Conservation (phyloP, 2,329 filamentous ascomycete genomes). For the Botrytis fabae region DNA sequence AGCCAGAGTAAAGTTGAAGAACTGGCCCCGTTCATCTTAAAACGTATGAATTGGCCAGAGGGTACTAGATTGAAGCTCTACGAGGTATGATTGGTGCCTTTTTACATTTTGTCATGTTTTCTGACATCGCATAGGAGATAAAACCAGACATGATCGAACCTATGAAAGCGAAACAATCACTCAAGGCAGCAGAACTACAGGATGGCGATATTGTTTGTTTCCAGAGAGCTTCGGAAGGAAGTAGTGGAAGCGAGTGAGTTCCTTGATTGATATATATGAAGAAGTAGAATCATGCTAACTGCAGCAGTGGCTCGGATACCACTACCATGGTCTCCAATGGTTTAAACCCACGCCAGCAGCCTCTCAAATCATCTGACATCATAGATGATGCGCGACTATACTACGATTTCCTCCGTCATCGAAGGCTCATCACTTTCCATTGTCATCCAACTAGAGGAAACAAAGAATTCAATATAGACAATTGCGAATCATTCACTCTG, state of each 20-base stretch:
- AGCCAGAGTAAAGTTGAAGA: slow-evolving; percentile 88
- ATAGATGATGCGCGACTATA: slow-evolving; percentile 75
- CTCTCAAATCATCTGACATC: slow-evolving; percentile 31
- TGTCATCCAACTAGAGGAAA: slow-evolving; percentile 61
- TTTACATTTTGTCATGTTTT: slow-evolving; percentile 4
- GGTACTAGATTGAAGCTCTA: slow-evolving; percentile 72
- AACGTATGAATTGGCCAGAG: slow-evolving; percentile 83
- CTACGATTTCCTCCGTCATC: slow-evolving; percentile 91
- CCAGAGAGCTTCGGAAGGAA: slow-evolving; percentile 67
- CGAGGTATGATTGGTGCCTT: slow-evolving; percentile 55
- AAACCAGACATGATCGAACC: slow-evolving; percentile 96
- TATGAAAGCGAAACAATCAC: slow-evolving; percentile 85
- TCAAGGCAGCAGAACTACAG: slow-evolving; percentile 90
- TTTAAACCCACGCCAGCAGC: slow-evolving; percentile 7
- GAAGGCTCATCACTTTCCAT: slow-evolving; percentile 75
- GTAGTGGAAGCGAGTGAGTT: slow-evolving; percentile 43
- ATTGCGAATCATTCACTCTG: slow-evolving; percentile 70
- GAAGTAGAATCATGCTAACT: not conserved
- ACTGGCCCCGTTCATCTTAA: slow-evolving; percentile 72
- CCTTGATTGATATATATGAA: not conserved
- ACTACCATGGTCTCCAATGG: not conserved
- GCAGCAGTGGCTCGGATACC: not conserved
- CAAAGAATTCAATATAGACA: slow-evolving; percentile 40
- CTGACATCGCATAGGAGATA: slow-evolving; percentile 65
- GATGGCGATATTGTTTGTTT: slow-evolving; percentile 98